Percentiles rank a stretch among this genome's conserved stretches.
phyloP scores from a whole-genome alignment of 805 yeast genomes.

The Candida railenensis region DNA sequence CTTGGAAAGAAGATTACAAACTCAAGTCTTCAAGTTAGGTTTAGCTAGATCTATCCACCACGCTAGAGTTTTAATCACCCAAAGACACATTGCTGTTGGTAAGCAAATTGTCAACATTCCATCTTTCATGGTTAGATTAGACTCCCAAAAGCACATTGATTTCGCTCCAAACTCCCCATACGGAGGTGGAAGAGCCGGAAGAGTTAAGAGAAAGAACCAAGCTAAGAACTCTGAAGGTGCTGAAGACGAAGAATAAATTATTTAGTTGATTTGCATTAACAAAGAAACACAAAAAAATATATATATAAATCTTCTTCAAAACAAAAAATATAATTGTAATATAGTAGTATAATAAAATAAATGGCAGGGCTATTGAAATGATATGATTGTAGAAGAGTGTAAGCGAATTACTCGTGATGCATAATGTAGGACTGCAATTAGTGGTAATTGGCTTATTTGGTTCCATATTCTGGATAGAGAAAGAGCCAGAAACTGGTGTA shows the following conservation, averaged over 20 bases:
- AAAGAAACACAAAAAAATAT: background rate
- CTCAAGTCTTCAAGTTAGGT: slow-evolving; percentile 99
- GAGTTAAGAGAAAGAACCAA: slow-evolving; percentile 95
- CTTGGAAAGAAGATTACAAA: slow-evolving; percentile 99
- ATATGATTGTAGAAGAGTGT: background rate
- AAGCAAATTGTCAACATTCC: slow-evolving; percentile 98
- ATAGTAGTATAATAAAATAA: slow-evolving; percentile 1
- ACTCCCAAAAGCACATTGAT: slow-evolving; percentile 99
- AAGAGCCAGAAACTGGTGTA: too few relatives aligned
- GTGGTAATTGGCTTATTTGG: too few relatives aligned
- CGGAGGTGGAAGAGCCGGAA: slow-evolving; percentile 99
- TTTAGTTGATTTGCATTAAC: slow-evolving; percentile 12
- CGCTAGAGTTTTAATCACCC: slow-evolving; percentile 98
- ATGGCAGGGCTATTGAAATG: background rate
- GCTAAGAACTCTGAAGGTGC: slow-evolving; percentile 56
- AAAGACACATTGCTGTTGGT: slow-evolving; percentile 99
- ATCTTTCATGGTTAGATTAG: slow-evolving; percentile 99
- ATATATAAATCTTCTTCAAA: slow-evolving; percentile 6
- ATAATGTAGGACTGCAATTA: background rate
- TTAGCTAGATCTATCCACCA: slow-evolving; percentile 99
- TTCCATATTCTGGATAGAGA: too few relatives aligned
- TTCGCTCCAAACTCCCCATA: slow-evolving; percentile 98
- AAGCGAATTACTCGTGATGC: background rate
- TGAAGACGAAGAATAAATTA: slow-evolving; percentile 73
- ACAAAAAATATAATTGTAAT: slow-evolving; percentile 7